Evolutionary conservation across 2,329 filamentous ascomycete genomes (phyloP), one percentile per base, ranked within the genome.

Genomic region (Coniochaeta sp.): DNA sequence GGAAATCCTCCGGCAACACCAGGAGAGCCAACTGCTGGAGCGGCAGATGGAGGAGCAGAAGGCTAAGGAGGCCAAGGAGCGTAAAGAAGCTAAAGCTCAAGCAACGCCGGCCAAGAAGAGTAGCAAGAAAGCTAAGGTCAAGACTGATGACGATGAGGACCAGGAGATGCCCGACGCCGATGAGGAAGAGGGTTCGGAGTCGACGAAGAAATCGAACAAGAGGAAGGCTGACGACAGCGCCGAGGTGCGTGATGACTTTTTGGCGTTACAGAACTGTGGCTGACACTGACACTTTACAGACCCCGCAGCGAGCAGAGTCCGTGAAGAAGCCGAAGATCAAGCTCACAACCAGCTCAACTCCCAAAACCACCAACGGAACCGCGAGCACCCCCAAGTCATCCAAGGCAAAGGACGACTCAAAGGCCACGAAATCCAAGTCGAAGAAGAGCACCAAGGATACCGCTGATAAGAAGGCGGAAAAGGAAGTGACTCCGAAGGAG

Each of bases 171-270:
- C 78, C 47, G 86, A 89, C 64, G 77, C 73, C 38, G 76, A 76
- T 22, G 80, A 83, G 36, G 85, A 88, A 28, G 82, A 83, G 61
- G 81, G 76, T 28, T 79, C 78, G 36, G 68, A 70, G 57, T 73
- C 76, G 66, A 73, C 76, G 62, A 82, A 82, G 72, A 81, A 81
- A 70, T 70, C 31, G 31, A 90, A 89, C 83, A 96, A 96, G 82
- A 88, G 92, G 68, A 96, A 96, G 83, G 88, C 91, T 69, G 89
- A 86, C 16, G 91, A 96, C 60, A 86, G 86, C n/a, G 81, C 80
- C 26, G 89, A 88, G 76, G 86, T 87, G 71, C 75, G 79, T 67
- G 47, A n/a, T 9, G n/a, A n/a, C 1, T 17, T 14, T 56, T 19
- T 33, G 16, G 31, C 12, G 17, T 22, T 7, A n/a, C 34, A 24